A percentile compares a stretch with the other conserved stretches of the same genome.
Conservation (phyloP, 2,329 filamentous ascomycete genomes). For the Ascochyta fabae region DNA sequence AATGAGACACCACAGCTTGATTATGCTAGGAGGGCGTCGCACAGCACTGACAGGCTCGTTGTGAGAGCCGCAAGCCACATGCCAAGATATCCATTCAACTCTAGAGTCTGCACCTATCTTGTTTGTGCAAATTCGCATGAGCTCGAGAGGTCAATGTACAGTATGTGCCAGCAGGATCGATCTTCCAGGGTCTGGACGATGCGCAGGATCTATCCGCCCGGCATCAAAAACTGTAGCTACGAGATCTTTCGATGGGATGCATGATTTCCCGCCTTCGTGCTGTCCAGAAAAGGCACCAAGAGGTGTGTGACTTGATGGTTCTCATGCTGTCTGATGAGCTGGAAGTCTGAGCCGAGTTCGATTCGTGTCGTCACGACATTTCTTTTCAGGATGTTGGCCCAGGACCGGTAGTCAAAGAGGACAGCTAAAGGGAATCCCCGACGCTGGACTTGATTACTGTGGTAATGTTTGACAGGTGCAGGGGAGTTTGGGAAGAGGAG, state of each 20-base stretch:
- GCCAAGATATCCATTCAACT: not conserved
- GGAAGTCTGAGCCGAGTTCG: not conserved
- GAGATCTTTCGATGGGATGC: not conserved
- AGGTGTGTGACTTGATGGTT: not conserved
- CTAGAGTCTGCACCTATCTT: not conserved
- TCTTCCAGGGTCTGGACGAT: not conserved
- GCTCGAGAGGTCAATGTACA: not conserved
- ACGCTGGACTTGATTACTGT: not conserved
- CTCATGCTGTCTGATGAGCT: not conserved
- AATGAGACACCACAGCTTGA: constrained; percentile 1
- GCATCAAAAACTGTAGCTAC: not conserved
- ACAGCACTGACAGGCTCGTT: not conserved
- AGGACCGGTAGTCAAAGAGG: not conserved
- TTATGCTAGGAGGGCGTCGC: constrained; percentile 1
- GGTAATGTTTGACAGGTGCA: constrained; percentile 3
- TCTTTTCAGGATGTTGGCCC: not conserved
- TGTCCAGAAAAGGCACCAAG: not conserved
- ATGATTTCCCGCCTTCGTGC: not conserved
- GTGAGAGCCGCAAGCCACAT: constrained; percentile 1
- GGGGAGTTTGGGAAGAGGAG: not conserved
- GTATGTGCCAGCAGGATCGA: not conserved
- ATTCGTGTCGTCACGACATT: not conserved
- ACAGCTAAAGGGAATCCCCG: not conserved
- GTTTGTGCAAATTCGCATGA: not conserved
- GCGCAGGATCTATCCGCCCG: constrained; percentile 2